Evolutionary conservation across 352 stramenopile species (phyloP).

Genomic region (Globisporangium cylindrosporum): DNA sequence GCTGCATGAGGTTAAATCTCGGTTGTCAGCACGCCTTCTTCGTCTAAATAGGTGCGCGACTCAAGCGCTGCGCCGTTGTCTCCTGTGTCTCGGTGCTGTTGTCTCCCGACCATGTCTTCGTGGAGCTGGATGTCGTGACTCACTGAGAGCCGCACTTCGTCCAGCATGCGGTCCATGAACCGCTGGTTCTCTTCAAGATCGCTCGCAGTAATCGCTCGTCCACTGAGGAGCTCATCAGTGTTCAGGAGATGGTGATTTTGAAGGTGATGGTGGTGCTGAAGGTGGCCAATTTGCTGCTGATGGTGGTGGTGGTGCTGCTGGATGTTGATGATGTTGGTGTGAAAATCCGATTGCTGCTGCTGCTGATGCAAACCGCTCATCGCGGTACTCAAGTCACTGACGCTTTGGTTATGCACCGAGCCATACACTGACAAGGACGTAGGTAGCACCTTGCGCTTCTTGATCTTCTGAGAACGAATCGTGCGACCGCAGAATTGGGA

Average conservation of each 20-base stretch:
- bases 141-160: slow-evolving; percentile 57
- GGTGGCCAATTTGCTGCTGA: slow-evolving; percentile 4
- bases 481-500: slow-evolving; percentile 71
- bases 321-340: slow-evolving; percentile 15
- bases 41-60: slow-evolving; percentile 67
- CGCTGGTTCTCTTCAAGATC: slow-evolving; percentile 70
- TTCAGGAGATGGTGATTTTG: slow-evolving; percentile 41
- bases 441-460: slow-evolving; percentile 35
- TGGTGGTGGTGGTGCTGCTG: neutral
- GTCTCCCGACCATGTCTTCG: slow-evolving; percentile 9
- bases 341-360: slow-evolving; percentile 5
- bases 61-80: slow-evolving; percentile 29
- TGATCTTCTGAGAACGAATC: slow-evolving; percentile 70
- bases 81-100: slow-evolving; percentile 22
- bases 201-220: slow-evolving; percentile 37
- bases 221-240: slow-evolving; percentile 44
- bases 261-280: slow-evolving; percentile 8
- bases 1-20: slow-evolving; percentile 34
- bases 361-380: slow-evolving; percentile 4
- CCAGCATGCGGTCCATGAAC: slow-evolving; percentile 79
- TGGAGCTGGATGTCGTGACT: slow-evolving; percentile 44
- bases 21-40: slow-evolving; percentile 65
- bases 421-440: neutral
- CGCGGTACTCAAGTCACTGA: neutral
- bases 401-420: neutral